Evolutionary conservation across 2,329 filamentous ascomycete genomes (phyloP), one percentile per base, ranked within the genome.

Genomic region (Periconia sp.): DNA sequence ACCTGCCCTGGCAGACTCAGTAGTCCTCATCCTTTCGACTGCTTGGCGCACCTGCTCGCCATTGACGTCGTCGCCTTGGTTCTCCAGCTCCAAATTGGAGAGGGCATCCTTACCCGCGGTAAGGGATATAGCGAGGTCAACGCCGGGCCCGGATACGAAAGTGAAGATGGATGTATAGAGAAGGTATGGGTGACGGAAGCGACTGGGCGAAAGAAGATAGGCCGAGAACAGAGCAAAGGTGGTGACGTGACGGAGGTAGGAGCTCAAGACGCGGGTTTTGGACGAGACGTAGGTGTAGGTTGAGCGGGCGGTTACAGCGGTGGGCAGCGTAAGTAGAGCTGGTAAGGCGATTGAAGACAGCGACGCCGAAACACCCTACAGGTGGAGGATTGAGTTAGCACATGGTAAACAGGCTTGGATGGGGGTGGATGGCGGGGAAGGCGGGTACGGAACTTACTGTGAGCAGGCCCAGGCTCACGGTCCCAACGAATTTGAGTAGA

Each of bases 401-500:
- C 3, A 27, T 27, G 23, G 23, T 8, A 27, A 27, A 27, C 20
- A 42, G 41, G n/a, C 19, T 41, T 43, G n/a, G 6, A 27, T 44
- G n/a, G 9, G 41, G 35, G 13, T 18, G 50, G 49, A 53, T 23
- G 46, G 45, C 44, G 42, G 35, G 31, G 41, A 55, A 55, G 58
- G 62, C 63, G 68, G 54, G 20, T 52, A 31, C 17, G 45, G 37
- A 56, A 80, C 88, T 68, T 84, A 96, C 92, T 55, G 92, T 96
- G 74, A 96, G 78, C 53, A 97, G 82, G 59, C 93, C 93, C 53
- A 97, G 82, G 65, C 89, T 93, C 62, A 96, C 85, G 48, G 91
- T 95, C 69, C 93, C 93, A 63, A 97, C 89, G 74, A 97, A 96
- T 79, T 97, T 97, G 78, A 90, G 85, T 74, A 89, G 78, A 52